Evolutionary conservation across 805 yeast genomes (phyloP), one percentile per base, ranked within the genome.

Genomic region (Naumovozyma castellii): DNA sequence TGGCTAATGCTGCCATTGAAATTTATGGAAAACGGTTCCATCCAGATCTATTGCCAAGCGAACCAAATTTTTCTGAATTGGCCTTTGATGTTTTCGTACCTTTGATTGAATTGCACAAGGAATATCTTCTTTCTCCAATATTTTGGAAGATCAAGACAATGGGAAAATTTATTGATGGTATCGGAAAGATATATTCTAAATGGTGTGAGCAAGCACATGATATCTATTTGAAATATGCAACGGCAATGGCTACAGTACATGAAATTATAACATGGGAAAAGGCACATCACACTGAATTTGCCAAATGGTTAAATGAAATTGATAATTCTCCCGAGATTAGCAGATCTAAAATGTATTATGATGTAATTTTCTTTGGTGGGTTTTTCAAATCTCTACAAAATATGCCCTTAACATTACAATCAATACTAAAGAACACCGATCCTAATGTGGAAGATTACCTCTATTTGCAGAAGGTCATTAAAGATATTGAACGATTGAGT

Each of bases 81-180:
- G 77, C 86, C 2, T 72, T 80, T 44, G 69, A 61, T 8, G 72
- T 78, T 1, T 80, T 81, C 3, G 57, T 62, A 36, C 76, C 74
- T 3, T 60, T 85, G 38, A 66, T 80, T 14, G 65, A 67, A 10
- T 58, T 75, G 2, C 87, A 84, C 49, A 66, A 70, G 37, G 68
- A 66, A 34, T 62, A 62, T 19, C 59, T 85, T 2, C 64, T 80
- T 36, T 72, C 70, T 12, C 85, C 84, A 0, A 62, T 85, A 20
- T 62, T 78, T 25, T 62, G 65, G 41, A 72, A 80, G 34, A 65
- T 84, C 34, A 64, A 72, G 18, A 62, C 73, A 3, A 79, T 78
- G 41, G 88, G 90, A 0, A 81, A 79, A 37, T 79, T 76, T 42
- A 72, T 85, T 12, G 71, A 68, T 28, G 75, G 76, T 6, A 69